Evolutionary conservation across 768 basidiomycete species (phyloP), one percentile per base, ranked within the genome.

Genomic region (Rhodotorula babjevae): DNA sequence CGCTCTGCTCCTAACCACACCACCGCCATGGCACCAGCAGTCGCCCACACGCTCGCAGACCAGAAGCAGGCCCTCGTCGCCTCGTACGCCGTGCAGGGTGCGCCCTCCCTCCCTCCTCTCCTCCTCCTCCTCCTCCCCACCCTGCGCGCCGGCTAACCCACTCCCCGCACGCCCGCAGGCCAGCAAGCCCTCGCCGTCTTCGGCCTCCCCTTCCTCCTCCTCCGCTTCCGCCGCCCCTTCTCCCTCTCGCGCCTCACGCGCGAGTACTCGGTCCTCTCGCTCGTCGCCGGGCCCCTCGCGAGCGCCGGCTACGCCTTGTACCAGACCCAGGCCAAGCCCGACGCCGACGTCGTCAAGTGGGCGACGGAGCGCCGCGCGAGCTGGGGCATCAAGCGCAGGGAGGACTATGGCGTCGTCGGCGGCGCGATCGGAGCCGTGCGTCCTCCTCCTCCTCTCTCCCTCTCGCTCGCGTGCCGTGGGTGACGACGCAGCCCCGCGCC

Each of bases 401-500:
- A 69, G 33, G 68, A 69, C 47, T 69, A 69, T 46, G 62, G 61
- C 21, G 61, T 62, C 7, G 55, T 69, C 29, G 63, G 63, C 27
- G 63, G 69, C 15, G 56, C 53, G 5, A 23, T 70, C 23, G 59
- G 69, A 25, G 69, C 58, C 29, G 69, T 65, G 29, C 36, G 69
- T 64, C 14, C 6, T n/a, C 10, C 15, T 4, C 23, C 25, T 19
- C n/a, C 2, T 16, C 25, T 14, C 21, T 49, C 53, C 21, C n/a
- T 55, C 42, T 15, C 50, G 21, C 47, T 12, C 18, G 5, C 18
- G 44, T 8, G 42, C 42, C 42, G 42, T 42, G n/a, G n/a, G n/a
- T n/a, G n/a, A n/a, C n/a, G n/a, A n/a, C n/a, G n/a, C n/a, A n/a
- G n/a, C n/a, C n/a, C n/a, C 36, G 5, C 36, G 36, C 36, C 36